Evolutionary conservation across 768 basidiomycete species (phyloP).

Genomic region (Termitomyces eurrhizus): DNA sequence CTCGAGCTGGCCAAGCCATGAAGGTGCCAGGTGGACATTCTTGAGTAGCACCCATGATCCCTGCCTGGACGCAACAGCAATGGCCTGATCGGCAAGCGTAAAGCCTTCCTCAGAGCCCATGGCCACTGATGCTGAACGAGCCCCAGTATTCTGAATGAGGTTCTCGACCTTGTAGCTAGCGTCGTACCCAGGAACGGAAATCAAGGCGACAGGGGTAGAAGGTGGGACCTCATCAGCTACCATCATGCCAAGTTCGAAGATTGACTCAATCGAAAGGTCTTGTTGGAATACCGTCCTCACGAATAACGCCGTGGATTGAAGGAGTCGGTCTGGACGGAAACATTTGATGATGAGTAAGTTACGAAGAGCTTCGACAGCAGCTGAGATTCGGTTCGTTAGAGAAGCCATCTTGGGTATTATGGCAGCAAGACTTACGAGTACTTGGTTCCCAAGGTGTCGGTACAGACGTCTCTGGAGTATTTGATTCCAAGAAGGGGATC

Average conservation of each 20-base stretch:
- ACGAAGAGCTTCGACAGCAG: slow-evolving; percentile 70
- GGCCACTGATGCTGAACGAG: slow-evolving; percentile 84
- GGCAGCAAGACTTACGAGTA: slow-evolving; percentile 58
- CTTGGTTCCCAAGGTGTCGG: slow-evolving; percentile 79
- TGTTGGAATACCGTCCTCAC: slow-evolving; percentile 73
- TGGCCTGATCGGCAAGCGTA: slow-evolving; percentile 92
- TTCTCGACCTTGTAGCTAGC: slow-evolving; percentile 96
- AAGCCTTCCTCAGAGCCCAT: slow-evolving; percentile 99
- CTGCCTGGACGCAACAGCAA: slow-evolving; percentile 86
- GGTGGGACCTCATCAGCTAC: slow-evolving; percentile 78
- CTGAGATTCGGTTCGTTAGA: slow-evolving; percentile 31
- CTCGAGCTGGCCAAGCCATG: slow-evolving; percentile 94
- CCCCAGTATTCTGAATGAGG: slow-evolving; percentile 71
- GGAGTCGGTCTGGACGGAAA: slow-evolving; percentile 86
- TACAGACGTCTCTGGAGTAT: slow-evolving; percentile 60
- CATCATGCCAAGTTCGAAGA: slow-evolving; percentile 73
- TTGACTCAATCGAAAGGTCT: slow-evolving; percentile 72
- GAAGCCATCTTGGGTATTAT: not conserved
- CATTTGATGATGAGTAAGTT: slow-evolving; percentile 81
- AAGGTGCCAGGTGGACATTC: slow-evolving; percentile 94
- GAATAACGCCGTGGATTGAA: slow-evolving; percentile 78
- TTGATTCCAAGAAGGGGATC: slow-evolving; percentile 65
- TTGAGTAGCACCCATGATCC: slow-evolving; percentile 97
- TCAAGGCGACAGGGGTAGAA: slow-evolving; percentile 80
- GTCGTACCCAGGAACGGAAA: slow-evolving; percentile 95